phyloP scores from a whole-genome alignment of 164 flowering plant species.

The Cinnamomum chago region DNA sequence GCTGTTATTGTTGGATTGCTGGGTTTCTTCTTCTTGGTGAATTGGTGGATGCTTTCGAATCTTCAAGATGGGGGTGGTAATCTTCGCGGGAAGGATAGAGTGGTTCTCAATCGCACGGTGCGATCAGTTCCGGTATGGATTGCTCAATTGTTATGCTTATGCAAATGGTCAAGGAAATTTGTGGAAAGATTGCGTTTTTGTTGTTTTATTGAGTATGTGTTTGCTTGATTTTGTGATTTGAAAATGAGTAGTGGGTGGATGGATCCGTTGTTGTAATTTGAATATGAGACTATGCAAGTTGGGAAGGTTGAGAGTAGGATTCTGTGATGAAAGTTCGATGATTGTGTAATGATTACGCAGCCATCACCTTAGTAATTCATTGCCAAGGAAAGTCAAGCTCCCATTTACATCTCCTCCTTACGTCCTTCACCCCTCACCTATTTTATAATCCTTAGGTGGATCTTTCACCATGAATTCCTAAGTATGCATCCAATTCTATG shows the following conservation, averaged over 20 bases:
- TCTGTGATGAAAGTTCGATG: neutral
- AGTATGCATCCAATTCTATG: too few species aligned
- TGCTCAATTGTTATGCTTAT: neutral
- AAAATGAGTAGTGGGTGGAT: neutral
- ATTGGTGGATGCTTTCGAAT: slow-evolving; percentile 69
- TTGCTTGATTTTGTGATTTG: too few species aligned
- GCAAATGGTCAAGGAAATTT: neutral
- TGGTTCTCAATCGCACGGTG: slow-evolving; percentile 10
- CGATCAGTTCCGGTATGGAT: slow-evolving; percentile 31
- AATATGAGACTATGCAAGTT: neutral
- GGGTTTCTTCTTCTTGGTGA: slow-evolving; percentile 45
- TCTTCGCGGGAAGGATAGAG: neutral
- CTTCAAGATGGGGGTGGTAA: slow-evolving; percentile 31
- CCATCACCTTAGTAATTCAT: neutral
- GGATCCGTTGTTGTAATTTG: neutral
- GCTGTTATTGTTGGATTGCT: slow-evolving; percentile 35
- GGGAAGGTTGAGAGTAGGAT: neutral
- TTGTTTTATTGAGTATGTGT: neutral
- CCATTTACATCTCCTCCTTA: too few species aligned
- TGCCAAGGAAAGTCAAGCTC: neutral
- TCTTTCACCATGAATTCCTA: too few species aligned
- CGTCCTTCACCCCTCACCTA: too few species aligned
- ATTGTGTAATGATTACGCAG: too few species aligned
- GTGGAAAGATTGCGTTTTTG: neutral
- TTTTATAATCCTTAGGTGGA: too few species aligned